Percentiles rank a stretch among this genome's conserved stretches.
These are phyloP conservation scores for Dipteronia sinensis DNA, from an alignment of 345 rosid species.

Conservation along the genomic window DNA sequence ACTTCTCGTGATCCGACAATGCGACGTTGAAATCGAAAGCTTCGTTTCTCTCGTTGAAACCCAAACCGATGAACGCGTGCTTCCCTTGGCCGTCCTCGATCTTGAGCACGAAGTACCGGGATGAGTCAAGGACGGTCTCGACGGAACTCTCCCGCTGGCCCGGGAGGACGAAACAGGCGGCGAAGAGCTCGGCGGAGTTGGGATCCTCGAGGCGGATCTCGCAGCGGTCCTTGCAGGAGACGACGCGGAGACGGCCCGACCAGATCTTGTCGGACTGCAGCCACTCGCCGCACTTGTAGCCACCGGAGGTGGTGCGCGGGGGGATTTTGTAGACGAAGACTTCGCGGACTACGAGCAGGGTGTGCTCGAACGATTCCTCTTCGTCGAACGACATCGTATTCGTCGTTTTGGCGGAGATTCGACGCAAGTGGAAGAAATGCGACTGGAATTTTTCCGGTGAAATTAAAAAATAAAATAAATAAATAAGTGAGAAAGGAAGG, in stretches of 20 bases:
- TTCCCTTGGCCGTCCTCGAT: conserved; percentile 95
- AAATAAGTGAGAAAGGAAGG: neutral
- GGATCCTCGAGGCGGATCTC: conserved; percentile 99
- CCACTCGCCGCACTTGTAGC: conserved; percentile 99
- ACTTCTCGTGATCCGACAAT: conserved; percentile 95
- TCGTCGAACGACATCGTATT: conserved; percentile 77
- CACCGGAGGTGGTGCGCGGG: conserved; percentile 90
- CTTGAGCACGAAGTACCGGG: conserved; percentile 91
- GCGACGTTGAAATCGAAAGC: conserved; percentile 99
- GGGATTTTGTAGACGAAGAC: conserved; percentile 93
- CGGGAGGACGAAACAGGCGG: conserved; percentile 88
- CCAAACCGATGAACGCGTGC: conserved; percentile 95
- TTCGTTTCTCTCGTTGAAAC: conserved; percentile 89
- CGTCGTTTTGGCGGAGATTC: neutral
- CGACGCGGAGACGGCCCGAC: conserved; percentile 96
- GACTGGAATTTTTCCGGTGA: neutral
- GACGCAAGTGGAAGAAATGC: neutral
- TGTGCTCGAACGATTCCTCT: conserved; percentile 88
- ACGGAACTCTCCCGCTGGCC: conserved; percentile 87
- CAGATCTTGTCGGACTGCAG: conserved; percentile 99
- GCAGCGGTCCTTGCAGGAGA: conserved; percentile 91
- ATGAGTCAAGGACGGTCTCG: conserved; percentile 97
- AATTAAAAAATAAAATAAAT: too few species aligned
- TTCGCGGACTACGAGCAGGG: conserved; percentile 94
- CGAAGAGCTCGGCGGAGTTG: conserved; percentile 83